phyloP scores from a whole-genome alignment of 345 rosid species.

The Populus pruinosa region DNA sequence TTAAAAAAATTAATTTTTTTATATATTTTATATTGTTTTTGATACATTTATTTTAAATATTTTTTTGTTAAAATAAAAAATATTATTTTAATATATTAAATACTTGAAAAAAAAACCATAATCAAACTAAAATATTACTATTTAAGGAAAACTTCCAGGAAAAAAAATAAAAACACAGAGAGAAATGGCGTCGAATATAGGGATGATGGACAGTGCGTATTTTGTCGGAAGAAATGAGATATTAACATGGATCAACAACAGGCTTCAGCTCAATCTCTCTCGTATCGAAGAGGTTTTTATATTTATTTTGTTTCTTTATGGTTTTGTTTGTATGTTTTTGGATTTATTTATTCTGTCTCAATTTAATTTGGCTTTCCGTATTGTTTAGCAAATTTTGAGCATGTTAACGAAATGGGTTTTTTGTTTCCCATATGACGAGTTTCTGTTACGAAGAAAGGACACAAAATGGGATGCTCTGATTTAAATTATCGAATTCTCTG shows the following conservation, averaged over 20 bases:
- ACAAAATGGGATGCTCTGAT: neutral
- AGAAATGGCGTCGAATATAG: conserved; percentile 79
- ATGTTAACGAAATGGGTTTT: neutral
- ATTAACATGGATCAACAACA: conserved; percentile 81
- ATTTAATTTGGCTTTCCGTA: neutral
- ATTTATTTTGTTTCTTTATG: neutral
- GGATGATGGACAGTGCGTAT: conserved; percentile 98
- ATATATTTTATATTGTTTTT: no score
- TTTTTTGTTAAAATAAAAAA: no score
- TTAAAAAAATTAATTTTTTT: no score
- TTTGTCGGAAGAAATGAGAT: conserved; percentile 96
- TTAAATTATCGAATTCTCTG: neutral
- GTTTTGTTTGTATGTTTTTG: neutral
- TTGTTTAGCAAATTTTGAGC: neutral
- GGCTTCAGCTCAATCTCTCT: conserved; percentile 85
- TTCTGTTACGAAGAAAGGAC: no score
- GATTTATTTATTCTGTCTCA: neutral
- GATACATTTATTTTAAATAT: no score
- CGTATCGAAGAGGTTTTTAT: conserved; percentile 74
- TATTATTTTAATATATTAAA: no score
- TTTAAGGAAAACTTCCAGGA: neutral
- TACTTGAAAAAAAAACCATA: neutral
- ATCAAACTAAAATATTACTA: no score
- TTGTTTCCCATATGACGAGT: neutral
- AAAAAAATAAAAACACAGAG: no score